Base-by-base conservation (phyloP, 768 basidiomycete genomes). In the Suillus alpinus region DNA sequence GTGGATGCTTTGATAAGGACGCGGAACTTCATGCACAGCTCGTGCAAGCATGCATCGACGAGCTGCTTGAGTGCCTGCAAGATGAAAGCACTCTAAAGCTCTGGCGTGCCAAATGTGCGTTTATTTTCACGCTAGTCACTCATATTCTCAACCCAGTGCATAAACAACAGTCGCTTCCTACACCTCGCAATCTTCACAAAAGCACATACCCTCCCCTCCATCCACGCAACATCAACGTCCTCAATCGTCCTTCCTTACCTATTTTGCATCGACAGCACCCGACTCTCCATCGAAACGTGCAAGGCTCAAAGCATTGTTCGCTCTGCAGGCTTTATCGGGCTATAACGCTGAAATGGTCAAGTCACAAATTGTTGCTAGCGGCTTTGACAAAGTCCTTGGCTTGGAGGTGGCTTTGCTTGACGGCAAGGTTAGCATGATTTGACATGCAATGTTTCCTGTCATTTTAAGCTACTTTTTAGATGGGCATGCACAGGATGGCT, bases 251-350 rank as follows among this genome's bases (percentile, higher is more conserved):
- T 73, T 73, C 62, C 69, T 92, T 7, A 80, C 86, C 6, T 93
- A 94, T 73, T 88, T 95, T 63, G 80, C 87, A 3, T 86, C 89
- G n/a, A 89, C 89, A 26, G 91, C 92, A 4, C 92, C 92, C 1
- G 84, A 91, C 59, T 91, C 92, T 0, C 81, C 82, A 16, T 81
- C 86, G 60, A 94, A 94, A 71, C 83, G 83, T 20, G 76, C 78
- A 2, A 84, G 94, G 29, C 80, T 96, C 64, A 92, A 91, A 70
- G 78, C 85, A 0, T 76, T 88, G n/a, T 76, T 96, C 2, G 88
- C 94, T 67, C 79, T 98, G 0, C 90, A 95, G 65, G 69, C 65
- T 36, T 61, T 70, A 18, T 60, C 9, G 16, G 65, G 43, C 56
- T 63, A 59, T 6, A 32, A 67, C 5, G 62, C 64, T 40, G 59